Percentiles rank a stretch among this genome's conserved stretches.
These are phyloP conservation scores for Pneumocystis oryctolagi DNA, from an alignment of 1,139 yeast genomes.

Conservation along the genomic window DNA sequence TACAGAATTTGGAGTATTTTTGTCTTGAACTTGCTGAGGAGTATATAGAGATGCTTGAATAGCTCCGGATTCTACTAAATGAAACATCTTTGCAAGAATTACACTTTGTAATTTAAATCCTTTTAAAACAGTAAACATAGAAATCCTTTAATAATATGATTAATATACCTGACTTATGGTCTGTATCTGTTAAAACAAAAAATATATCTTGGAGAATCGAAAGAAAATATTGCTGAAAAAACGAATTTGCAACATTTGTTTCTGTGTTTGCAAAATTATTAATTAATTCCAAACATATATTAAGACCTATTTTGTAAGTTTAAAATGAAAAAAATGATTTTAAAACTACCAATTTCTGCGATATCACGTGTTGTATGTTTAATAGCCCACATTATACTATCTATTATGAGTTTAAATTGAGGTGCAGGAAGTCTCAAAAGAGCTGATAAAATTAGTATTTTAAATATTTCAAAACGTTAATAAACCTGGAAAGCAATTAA, in stretches of 20 bases:
- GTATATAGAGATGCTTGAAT: constrained; percentile 66
- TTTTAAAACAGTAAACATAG: background rate
- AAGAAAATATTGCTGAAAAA: constrained; percentile 78
- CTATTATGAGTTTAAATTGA: constrained; percentile 79
- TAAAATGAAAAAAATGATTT: constrained; percentile 61
- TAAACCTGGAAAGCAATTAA: constrained; percentile 49
- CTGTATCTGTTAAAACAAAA: constrained; percentile 88
- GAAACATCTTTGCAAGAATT: constrained; percentile 68
- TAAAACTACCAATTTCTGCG: constrained; percentile 11
- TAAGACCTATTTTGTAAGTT: constrained; percentile 43
- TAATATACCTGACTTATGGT: constrained; percentile 62
- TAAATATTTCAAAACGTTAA: background rate
- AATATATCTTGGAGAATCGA: constrained; percentile 83
- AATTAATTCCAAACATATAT: constrained; percentile 64
- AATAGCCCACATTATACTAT: constrained; percentile 95
- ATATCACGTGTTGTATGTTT: constrained; percentile 70
- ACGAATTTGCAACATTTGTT: constrained; percentile 59
- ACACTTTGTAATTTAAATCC: constrained; percentile 76
- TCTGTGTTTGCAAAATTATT: constrained; percentile 69
- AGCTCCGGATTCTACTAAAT: constrained; percentile 61
- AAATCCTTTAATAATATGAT: background rate
- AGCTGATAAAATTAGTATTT: constrained; percentile 28
- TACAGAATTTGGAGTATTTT: constrained; percentile 71
- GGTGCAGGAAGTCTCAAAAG: constrained; percentile 78
- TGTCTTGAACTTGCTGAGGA: constrained; percentile 48